phyloP scores from a whole-genome alignment of 164 flowering plant species.

The Nymphaea colorata region DNA sequence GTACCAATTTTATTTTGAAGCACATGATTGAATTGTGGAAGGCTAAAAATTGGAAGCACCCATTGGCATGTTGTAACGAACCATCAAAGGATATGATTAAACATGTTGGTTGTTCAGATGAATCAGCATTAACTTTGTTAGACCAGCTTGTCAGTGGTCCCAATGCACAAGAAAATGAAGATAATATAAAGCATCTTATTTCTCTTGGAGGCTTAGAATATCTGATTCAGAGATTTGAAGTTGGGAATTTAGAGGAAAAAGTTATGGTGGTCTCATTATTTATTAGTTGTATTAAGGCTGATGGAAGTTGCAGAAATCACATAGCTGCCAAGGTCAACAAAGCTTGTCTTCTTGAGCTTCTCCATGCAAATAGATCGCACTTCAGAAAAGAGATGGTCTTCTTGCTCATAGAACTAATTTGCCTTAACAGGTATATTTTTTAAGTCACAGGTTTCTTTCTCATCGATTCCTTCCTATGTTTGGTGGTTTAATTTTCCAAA shows the following conservation, averaged over 20 bases:
- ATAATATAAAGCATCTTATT: slow-evolving; percentile 32
- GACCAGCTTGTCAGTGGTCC: slow-evolving; percentile 42
- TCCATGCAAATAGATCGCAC: slow-evolving; percentile 4
- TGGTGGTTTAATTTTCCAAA: too few relatives aligned
- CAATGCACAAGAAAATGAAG: slow-evolving; percentile 25
- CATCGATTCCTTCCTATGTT: neutral
- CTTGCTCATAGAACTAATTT: slow-evolving; percentile 43
- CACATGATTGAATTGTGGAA: slow-evolving; percentile 53
- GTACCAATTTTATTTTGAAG: slow-evolving; percentile 43
- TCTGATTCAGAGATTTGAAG: slow-evolving; percentile 36
- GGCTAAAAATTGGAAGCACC: slow-evolving; percentile 24
- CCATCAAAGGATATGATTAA: slow-evolving; percentile 11
- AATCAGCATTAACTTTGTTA: slow-evolving; percentile 26
- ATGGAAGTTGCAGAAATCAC: slow-evolving; percentile 37
- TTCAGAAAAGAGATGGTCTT: slow-evolving; percentile 30
- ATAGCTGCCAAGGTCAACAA: slow-evolving; percentile 33
- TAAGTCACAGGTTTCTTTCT: neutral
- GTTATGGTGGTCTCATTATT: slow-evolving; percentile 28
- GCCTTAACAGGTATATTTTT: slow-evolving; percentile 43
- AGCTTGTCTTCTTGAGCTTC: slow-evolving; percentile 34
- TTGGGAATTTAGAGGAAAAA: slow-evolving; percentile 40
- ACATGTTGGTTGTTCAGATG: slow-evolving; percentile 15
- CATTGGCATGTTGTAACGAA: slow-evolving; percentile 26
- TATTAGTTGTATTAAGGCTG: slow-evolving; percentile 41
- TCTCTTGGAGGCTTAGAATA: slow-evolving; percentile 54